These are phyloP conservation scores for Ustilago loliicola DNA, from an alignment of 1,284 basidiomycete genomes.

Conservation along the genomic window DNA sequence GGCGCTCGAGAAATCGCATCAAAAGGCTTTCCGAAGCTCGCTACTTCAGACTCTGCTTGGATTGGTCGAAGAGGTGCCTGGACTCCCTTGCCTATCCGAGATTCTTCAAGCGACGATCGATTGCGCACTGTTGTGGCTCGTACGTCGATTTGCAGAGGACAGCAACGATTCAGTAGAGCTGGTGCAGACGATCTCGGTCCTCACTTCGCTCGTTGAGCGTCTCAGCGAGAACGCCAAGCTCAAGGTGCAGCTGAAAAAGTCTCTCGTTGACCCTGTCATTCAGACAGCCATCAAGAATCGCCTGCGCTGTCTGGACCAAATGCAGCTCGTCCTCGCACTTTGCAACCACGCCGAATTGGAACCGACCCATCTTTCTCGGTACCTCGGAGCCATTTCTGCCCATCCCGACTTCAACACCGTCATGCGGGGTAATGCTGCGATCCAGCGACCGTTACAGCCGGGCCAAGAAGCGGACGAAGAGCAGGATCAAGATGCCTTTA, in stretches of 20 bases:
- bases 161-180: constrained; percentile 52
- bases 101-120: constrained; percentile 41
- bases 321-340: constrained; percentile 75
- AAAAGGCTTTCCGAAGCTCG: constrained; percentile 21
- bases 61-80: constrained; percentile 12
- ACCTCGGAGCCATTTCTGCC: constrained; percentile 52
- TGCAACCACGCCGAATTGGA: constrained; percentile 52
- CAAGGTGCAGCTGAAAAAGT: constrained; percentile 73
- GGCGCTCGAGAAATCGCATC: constrained; percentile 16
- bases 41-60: constrained; percentile 25
- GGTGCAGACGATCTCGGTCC: constrained; percentile 28
- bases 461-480: constrained; percentile 47
- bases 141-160: constrained; percentile 71
- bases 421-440: constrained; percentile 37
- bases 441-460: constrained; percentile 56
- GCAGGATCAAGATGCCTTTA: constrained; percentile 56
- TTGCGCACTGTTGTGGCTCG: constrained; percentile 64
- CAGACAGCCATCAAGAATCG: constrained; percentile 78
- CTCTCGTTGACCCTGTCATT: constrained; percentile 82
- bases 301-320: constrained; percentile 73
- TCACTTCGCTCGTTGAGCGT: constrained; percentile 33
- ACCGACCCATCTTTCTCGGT: constrained; percentile 29
- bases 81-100: constrained; percentile 17
- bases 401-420: constrained; percentile 48
- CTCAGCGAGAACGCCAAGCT: neutral